A percentile compares a stretch with the other conserved stretches of the same genome.
Evolutionary conservation across 2,329 filamentous ascomycete genomes (phyloP).

Genomic region (Ophiostoma novo-ulmi): DNA sequence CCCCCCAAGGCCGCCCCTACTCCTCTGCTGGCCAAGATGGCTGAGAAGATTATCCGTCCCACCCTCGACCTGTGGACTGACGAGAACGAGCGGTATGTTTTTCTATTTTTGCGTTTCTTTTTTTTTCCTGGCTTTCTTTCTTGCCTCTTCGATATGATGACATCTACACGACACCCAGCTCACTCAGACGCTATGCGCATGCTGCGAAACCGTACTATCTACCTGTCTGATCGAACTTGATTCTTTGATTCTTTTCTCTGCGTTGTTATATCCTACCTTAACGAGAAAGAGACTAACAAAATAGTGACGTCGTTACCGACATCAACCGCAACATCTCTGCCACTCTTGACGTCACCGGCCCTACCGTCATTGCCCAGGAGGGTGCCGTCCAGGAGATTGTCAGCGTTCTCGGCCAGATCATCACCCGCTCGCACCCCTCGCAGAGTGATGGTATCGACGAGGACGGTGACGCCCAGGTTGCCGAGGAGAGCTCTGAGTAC

Average conservation of each 20-base stretch:
- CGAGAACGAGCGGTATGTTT: constrained; percentile 90
- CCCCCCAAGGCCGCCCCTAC: constrained; percentile 77
- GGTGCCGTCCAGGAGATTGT: constrained; percentile 71
- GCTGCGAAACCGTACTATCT: constrained; percentile 76
- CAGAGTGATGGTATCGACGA: constrained; percentile 84
- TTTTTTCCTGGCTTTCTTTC: constrained; percentile 41
- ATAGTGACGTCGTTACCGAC: constrained; percentile 80
- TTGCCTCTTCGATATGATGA: constrained; percentile 62
- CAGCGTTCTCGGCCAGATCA: constrained; percentile 68
- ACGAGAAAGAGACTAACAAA: constrained; percentile 22
- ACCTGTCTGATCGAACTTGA: constrained; percentile 38
- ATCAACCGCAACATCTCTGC: constrained; percentile 91
- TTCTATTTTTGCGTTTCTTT: constrained; percentile 32
- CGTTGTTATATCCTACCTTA: not conserved
- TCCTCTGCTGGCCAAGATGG: constrained; percentile 74
- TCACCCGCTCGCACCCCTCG: constrained; percentile 86
- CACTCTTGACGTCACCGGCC: constrained; percentile 85
- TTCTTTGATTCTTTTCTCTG: constrained; percentile 13
- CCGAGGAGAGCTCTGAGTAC: constrained; percentile 79
- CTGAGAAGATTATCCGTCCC: constrained; percentile 75
- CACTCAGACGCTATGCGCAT: constrained; percentile 94
- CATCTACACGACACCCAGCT: constrained; percentile 91
- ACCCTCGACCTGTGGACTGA: constrained; percentile 84
- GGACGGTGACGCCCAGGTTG: constrained; percentile 69
- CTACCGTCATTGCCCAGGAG: constrained; percentile 70